Evolutionary conservation across 441 rosid genomes (phyloP).

Genomic region (Bruguiera hainesii): DNA sequence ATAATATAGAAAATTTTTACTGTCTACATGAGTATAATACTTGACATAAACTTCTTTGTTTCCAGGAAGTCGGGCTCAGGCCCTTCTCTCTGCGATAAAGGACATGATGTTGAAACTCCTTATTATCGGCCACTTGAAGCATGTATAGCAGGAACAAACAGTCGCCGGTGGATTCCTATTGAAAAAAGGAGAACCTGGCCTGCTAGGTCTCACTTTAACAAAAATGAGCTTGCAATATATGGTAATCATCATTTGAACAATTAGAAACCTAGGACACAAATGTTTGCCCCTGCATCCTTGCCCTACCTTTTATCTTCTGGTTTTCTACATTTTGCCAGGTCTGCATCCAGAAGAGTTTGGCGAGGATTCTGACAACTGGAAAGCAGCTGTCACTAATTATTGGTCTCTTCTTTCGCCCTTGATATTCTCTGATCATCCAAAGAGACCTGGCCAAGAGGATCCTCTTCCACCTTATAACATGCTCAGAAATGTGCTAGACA

Average conservation of each 20-base stretch:
- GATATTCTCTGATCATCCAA: conserved; percentile 98
- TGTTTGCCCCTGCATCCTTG: background rate
- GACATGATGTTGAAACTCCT: conserved; percentile 86
- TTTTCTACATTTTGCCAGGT: conserved; percentile 42
- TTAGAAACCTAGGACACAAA: background rate
- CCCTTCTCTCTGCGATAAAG: conserved; percentile 72
- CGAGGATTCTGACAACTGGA: conserved; percentile 72
- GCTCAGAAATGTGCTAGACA: conserved; percentile 92
- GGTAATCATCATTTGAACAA: conserved; percentile 45
- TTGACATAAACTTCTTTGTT: conserved; percentile 18
- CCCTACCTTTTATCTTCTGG: conserved; percentile 9
- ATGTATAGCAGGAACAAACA: conserved; percentile 83
- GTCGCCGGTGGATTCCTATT: conserved; percentile 85
- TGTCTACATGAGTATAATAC: background rate
- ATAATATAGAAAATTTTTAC: too few species aligned
- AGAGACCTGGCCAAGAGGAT: conserved; percentile 98
- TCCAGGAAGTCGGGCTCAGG: conserved; percentile 78
- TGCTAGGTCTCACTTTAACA: conserved; percentile 67
- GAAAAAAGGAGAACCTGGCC: conserved; percentile 79
- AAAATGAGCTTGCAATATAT: conserved; percentile 73
- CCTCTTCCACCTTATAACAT: conserved; percentile 97
- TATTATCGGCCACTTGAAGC: conserved; percentile 80
- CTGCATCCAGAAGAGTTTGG: conserved; percentile 55
- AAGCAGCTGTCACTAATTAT: conserved; percentile 52
- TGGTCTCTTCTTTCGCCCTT: conserved; percentile 98